Evolutionary conservation across 2,329 filamentous ascomycete species (phyloP).

Genomic region (Trichoderma cornu-damae): DNA sequence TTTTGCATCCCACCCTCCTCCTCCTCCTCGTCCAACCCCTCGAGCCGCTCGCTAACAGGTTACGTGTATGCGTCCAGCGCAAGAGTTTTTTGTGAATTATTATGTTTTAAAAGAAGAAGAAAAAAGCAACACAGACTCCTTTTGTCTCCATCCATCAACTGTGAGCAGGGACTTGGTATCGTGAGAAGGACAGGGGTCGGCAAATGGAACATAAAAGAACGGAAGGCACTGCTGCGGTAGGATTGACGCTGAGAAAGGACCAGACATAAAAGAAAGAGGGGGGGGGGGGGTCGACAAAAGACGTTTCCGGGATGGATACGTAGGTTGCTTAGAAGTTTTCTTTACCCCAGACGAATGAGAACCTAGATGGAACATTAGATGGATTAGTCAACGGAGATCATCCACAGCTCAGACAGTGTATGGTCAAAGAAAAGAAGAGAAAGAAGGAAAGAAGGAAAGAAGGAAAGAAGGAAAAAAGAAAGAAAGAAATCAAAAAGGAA

Average conservation of each 20-base stretch:
- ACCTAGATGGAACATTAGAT: slow-evolving; percentile 38
- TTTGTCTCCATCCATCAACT: slow-evolving; percentile 1
- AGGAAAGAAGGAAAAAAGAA: too few relatives aligned
- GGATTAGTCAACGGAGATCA: slow-evolving; percentile 18
- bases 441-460: too few relatives aligned
- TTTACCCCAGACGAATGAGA: slow-evolving; percentile 64
- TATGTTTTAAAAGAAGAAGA: background rate
- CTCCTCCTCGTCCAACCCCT: background rate
- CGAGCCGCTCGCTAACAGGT: slow-evolving; percentile 1
- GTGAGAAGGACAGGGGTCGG: background rate
- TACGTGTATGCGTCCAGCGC: slow-evolving; percentile 13
- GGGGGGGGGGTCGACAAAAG: background rate
- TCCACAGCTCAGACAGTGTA: background rate
- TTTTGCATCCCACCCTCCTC: background rate
- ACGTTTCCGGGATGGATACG: too few relatives aligned
- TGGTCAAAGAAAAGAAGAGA: too few relatives aligned
- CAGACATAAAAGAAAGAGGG: background rate
- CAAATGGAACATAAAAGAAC: background rate
- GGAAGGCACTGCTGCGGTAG: background rate
- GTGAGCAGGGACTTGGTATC: slow-evolving; percentile 4
- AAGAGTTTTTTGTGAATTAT: background rate
- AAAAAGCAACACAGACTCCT: background rate
- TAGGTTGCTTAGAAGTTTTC: slow-evolving; percentile 54
- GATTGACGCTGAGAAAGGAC: background rate
- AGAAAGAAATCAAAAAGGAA: too few relatives aligned